Conservation (phyloP, 2,329 filamentous ascomycete species). For the Rutstroemia sp. region DNA sequence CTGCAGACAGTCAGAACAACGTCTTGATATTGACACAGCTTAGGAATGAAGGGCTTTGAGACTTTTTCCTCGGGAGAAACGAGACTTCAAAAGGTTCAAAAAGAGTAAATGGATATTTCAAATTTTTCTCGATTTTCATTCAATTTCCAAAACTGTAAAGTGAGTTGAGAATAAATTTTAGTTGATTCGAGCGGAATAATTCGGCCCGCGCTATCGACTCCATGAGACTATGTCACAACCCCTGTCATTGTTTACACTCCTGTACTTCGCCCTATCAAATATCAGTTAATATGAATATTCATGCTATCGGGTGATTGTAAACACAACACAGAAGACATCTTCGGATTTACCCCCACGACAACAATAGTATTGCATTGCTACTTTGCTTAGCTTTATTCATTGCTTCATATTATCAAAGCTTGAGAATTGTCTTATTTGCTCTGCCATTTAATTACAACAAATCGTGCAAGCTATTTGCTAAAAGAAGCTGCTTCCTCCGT, state of each 20-base stretch:
- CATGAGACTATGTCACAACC: neutral
- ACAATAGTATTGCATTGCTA: neutral
- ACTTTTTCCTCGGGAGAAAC: neutral
- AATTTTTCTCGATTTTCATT: neutral
- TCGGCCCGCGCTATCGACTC: neutral
- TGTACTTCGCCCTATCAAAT: neutral
- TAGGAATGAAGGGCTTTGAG: neutral
- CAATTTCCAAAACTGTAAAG: too few relatives aligned
- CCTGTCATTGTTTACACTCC: constrained; percentile 1
- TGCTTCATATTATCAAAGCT: neutral
- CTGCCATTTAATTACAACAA: too few relatives aligned
- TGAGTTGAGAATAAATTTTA: neutral
- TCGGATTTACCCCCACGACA: neutral
- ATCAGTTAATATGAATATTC: neutral
- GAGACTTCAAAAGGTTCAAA: neutral
- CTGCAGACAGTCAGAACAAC: constrained; percentile 1
- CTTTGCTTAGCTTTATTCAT: neutral
- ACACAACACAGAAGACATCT: constrained; percentile 6
- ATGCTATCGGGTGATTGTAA: neutral
- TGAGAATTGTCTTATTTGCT: too few relatives aligned
- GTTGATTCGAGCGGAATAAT: neutral
- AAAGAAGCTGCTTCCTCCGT: neutral
- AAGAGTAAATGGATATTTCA: neutral
- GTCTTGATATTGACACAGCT: neutral
- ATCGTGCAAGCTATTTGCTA: constrained; percentile 4